Percentiles rank a stretch among this genome's conserved stretches.
Conservation (phyloP, 305 asterid species). For the Plantago coronopus region DNA sequence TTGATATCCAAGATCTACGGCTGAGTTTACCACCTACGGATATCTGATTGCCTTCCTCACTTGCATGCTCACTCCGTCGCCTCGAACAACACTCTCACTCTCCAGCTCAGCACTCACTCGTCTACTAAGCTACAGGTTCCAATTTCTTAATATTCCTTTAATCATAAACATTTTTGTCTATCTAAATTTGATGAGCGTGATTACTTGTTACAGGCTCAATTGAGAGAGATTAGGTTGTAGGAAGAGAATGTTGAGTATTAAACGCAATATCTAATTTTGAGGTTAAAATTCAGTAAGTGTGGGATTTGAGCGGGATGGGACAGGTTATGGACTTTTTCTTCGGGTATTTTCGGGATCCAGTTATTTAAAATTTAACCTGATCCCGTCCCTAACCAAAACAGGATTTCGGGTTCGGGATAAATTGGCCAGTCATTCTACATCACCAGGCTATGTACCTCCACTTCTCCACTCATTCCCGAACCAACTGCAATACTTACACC, state of each 20-base stretch:
- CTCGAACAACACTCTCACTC: constrained; percentile 76
- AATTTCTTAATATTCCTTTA: neutral
- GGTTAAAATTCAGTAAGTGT: constrained; percentile 56
- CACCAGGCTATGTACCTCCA: too few species aligned
- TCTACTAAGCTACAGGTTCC: constrained; percentile 82
- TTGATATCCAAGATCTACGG: constrained; percentile 94
- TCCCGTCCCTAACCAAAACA: too few species aligned
- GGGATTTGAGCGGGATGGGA: too few species aligned
- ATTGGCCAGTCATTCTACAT: too few species aligned
- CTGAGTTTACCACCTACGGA: constrained; percentile 89
- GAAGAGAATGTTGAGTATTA: constrained; percentile 84
- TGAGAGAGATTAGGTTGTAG: constrained; percentile 62
- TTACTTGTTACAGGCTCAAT: constrained; percentile 47
- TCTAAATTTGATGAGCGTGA: neutral
- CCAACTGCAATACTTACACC: too few species aligned
- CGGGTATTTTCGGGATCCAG: too few species aligned
- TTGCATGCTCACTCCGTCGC: constrained; percentile 97
- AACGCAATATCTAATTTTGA: constrained; percentile 60
- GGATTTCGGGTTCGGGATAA: too few species aligned
- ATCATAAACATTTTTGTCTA: neutral
- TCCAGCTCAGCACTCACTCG: constrained; percentile 85
- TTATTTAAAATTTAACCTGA: too few species aligned
- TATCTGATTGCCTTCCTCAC: constrained; percentile 84
- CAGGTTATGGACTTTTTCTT: too few species aligned
- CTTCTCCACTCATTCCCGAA: too few species aligned